phyloP scores from a whole-genome alignment of 352 stramenopile species.

The Phytopythium aichiense region DNA sequence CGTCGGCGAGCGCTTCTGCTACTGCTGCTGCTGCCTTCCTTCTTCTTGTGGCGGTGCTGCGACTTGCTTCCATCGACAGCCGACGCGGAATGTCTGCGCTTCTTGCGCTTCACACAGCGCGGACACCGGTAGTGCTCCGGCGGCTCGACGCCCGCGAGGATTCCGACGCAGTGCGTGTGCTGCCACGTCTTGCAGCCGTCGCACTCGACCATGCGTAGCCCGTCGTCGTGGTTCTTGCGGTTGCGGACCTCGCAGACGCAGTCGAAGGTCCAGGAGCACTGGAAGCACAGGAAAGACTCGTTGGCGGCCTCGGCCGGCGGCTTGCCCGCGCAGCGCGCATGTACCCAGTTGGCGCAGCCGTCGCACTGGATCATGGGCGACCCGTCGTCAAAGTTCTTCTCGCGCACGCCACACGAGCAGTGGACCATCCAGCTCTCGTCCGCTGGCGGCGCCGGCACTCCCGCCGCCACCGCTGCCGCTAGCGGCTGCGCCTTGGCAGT shows the following conservation, averaged over 20 bases:
- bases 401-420: conserved; percentile 43
- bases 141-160: conserved; percentile 45
- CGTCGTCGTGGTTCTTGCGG: conserved; percentile 63
- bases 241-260: conserved; percentile 53
- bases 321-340: conserved; percentile 48
- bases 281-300: conserved; percentile 58
- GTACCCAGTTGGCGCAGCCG: conserved; percentile 50
- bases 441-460: not conserved
- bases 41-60: conserved; percentile 2
- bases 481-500: not conserved
- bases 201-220: conserved; percentile 67
- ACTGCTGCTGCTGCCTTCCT: not conserved
- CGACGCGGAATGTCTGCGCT: conserved; percentile 4
- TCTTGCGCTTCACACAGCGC: conserved; percentile 27
- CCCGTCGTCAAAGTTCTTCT: conserved; percentile 61
- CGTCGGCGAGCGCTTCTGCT: not conserved
- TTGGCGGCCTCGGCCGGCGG: conserved; percentile 28
- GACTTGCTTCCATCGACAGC: conserved; percentile 12
- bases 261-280: conserved; percentile 69
- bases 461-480: too few species aligned
- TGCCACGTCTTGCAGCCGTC: conserved; percentile 70
- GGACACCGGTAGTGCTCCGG: conserved; percentile 56
- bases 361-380: conserved; percentile 66
- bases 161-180: conserved; percentile 59
- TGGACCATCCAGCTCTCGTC: conserved; percentile 61